phyloP scores from a whole-genome alignment of 495 filamentous ascomycete species.

The Thozetella sp. region DNA sequence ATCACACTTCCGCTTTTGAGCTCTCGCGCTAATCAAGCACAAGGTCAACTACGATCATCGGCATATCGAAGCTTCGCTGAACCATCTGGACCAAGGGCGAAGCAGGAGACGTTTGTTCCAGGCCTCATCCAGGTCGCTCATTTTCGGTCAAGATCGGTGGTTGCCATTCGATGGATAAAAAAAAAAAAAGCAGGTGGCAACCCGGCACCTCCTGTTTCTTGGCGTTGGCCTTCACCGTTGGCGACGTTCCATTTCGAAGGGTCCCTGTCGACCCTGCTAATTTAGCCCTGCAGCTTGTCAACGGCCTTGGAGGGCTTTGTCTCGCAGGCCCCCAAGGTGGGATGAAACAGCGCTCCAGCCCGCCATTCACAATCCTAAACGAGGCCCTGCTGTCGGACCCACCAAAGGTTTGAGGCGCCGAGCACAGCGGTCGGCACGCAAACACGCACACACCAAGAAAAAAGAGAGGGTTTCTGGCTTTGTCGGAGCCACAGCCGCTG shows the following conservation, averaged over 20 bases:
- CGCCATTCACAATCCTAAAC: slow-evolving; percentile 32
- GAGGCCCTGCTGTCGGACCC: slow-evolving; percentile 24
- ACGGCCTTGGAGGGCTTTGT: slow-evolving; percentile 14
- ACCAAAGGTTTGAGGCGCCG: slow-evolving; percentile 28
- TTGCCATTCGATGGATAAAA: neutral
- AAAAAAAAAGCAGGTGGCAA: slow-evolving; percentile 1
- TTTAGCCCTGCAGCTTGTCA: slow-evolving; percentile 19
- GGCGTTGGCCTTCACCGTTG: slow-evolving; percentile 12
- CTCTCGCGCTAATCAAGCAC: slow-evolving; percentile 23
- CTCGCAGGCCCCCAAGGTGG: slow-evolving; percentile 13
- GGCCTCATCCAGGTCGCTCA: neutral
- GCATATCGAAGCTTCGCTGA: slow-evolving; percentile 2
- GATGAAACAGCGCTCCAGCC: slow-evolving; percentile 39
- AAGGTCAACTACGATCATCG: slow-evolving; percentile 1
- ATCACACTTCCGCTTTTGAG: slow-evolving; percentile 17
- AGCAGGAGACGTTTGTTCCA: neutral
- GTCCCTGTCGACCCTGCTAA: slow-evolving; percentile 10
- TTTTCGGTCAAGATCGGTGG: neutral
- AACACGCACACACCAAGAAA: neutral
- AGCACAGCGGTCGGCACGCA: slow-evolving; percentile 13
- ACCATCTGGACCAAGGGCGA: neutral
- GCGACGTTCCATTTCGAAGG: slow-evolving; percentile 15
- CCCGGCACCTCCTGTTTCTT: slow-evolving; percentile 1
- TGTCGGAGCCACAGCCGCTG: neutral
- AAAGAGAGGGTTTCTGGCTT: neutral